These are phyloP conservation scores for Chenopodium suecicum DNA, from an alignment of 148 eudicot species.

Conservation along the genomic window DNA sequence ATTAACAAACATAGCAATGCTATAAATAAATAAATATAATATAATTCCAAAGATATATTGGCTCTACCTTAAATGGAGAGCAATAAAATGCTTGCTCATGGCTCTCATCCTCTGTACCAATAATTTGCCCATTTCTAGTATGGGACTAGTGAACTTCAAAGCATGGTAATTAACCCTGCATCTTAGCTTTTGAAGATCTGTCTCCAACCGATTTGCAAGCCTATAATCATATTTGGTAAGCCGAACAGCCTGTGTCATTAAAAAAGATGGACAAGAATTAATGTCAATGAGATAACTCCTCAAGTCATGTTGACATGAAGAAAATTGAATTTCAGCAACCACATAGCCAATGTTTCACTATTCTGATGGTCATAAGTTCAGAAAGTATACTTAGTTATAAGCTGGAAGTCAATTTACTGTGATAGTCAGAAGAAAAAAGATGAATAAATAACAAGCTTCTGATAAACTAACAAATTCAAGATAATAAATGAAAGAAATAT, in stretches of 20 bases:
- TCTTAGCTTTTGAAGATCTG: conserved; percentile 91
- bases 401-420: not conserved
- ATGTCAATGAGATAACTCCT: not conserved
- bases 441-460: not conserved
- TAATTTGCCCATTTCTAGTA: conserved; percentile 65
- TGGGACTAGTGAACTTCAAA: conserved; percentile 70
- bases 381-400: not conserved
- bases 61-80: conserved; percentile 85
- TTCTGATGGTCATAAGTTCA: not conserved
- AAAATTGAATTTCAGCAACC: not conserved
- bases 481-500: not conserved
- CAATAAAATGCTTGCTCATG: conserved; percentile 76
- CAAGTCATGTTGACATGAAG: conserved; percentile 10
- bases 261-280: conserved; percentile 26
- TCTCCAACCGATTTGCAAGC: conserved; percentile 79
- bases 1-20: not conserved
- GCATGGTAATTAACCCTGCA: conserved; percentile 96
- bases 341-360: conserved; percentile 4
- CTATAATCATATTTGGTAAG: conserved; percentile 94
- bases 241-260: conserved; percentile 82
- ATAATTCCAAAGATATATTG: not conserved
- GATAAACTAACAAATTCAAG: not conserved
- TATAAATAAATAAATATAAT: not conserved
- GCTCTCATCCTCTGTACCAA: conserved; percentile 75
- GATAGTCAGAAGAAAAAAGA: not conserved